Conservation (phyloP, 2,329 filamentous ascomycete species). For the Xylariaceae sp. region DNA sequence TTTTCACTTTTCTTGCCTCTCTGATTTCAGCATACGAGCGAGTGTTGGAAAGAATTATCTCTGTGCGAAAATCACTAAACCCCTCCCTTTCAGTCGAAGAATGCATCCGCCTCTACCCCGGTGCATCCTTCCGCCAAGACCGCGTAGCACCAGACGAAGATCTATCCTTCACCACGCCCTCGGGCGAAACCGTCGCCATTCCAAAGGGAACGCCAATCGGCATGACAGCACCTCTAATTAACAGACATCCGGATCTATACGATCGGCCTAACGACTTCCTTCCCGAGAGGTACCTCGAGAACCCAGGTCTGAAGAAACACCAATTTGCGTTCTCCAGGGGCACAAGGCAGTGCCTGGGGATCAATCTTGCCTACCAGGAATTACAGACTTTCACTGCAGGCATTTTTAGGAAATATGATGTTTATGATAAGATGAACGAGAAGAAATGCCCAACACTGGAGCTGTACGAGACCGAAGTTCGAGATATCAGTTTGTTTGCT, state of each 20-base stretch:
- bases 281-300: constrained; percentile 27
- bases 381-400: constrained; percentile 25
- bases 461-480: constrained; percentile 21
- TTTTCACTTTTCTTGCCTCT: background rate
- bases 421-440: constrained; percentile 19
- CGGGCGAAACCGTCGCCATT: constrained; percentile 18
- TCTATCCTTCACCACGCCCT: constrained; percentile 26
- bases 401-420: constrained; percentile 23
- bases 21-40: background rate
- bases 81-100: constrained; percentile 25
- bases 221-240: constrained; percentile 23
- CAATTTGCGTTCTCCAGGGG: constrained; percentile 24
- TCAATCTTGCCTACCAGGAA: constrained; percentile 26
- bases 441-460: constrained; percentile 26
- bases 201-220: constrained; percentile 19
- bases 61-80: background rate
- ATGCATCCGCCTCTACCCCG: constrained; percentile 37
- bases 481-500: constrained; percentile 19
- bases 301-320: constrained; percentile 21
- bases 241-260: constrained; percentile 23
- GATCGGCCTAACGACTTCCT: constrained; percentile 21
- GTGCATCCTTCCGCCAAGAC: constrained; percentile 31
- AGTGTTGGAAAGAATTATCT: background rate
- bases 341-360: constrained; percentile 26
- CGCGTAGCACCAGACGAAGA: constrained; percentile 32